These are phyloP conservation scores for Curvularia sp. DNA, from an alignment of 2,329 filamentous ascomycete species.

Conservation along the genomic window DNA sequence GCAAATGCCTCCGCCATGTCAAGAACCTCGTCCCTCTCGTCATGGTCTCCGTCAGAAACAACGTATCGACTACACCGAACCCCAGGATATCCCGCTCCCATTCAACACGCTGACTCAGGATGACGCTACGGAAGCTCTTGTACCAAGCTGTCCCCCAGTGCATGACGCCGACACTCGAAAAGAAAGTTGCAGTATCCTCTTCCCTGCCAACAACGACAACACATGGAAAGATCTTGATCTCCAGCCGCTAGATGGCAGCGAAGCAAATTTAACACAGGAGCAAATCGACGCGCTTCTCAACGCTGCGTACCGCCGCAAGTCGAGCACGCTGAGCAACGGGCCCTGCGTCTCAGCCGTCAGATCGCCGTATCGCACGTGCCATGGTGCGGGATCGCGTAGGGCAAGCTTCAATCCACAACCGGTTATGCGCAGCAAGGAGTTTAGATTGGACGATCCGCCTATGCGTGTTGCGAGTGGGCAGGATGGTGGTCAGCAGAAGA, in stretches of 20 bases:
- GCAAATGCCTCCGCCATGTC: background rate
- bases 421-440: slow-evolving; percentile 25
- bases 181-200: slow-evolving; percentile 8
- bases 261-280: background rate
- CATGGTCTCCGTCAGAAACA: slow-evolving; percentile 20
- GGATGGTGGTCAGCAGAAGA: background rate
- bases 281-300: slow-evolving; percentile 4
- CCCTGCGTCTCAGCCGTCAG: slow-evolving; percentile 12
- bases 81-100: background rate
- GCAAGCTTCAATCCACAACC: slow-evolving; percentile 29
- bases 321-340: slow-evolving; percentile 16
- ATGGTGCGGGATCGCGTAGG: slow-evolving; percentile 1
- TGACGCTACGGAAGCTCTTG: background rate
- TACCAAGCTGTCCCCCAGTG: background rate
- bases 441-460: slow-evolving; percentile 24
- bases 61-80: slow-evolving; percentile 23
- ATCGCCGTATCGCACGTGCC: background rate
- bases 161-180: background rate
- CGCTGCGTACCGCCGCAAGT: slow-evolving; percentile 13
- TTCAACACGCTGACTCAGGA: background rate
- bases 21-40: slow-evolving; percentile 1
- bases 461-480: slow-evolving; percentile 5
- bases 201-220: background rate
- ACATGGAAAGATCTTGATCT: slow-evolving; percentile 4
- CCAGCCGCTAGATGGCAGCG: background rate